phyloP scores from a whole-genome alignment of 257 asterid genomes.

The Hygrophila difformis region DNA sequence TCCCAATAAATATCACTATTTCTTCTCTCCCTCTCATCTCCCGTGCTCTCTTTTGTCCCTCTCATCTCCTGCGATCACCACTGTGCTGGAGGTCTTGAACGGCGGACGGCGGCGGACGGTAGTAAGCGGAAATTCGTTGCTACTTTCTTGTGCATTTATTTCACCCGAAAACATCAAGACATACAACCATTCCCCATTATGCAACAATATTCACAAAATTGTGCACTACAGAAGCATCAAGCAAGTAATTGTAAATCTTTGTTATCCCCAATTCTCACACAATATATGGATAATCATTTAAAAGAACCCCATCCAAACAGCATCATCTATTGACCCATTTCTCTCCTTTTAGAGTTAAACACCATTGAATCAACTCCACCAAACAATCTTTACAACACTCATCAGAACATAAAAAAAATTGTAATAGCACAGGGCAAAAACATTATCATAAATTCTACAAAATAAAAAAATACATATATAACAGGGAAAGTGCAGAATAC shows the following conservation, averaged over 20 bases:
- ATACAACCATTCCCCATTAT: background rate
- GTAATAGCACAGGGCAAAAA: background rate
- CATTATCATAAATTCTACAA: background rate
- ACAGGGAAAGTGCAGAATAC: constrained; percentile 7
- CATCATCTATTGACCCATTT: background rate
- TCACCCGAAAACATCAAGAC: no score
- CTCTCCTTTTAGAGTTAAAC: background rate
- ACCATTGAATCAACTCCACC: background rate
- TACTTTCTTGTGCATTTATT: no score
- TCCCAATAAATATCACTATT: no score
- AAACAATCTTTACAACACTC: background rate
- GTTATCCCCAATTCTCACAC: background rate
- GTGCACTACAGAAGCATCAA: no score
- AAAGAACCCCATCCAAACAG: no score
- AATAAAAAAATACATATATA: background rate
- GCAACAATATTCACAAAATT: background rate
- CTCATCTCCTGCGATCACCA: no score
- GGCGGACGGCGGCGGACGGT: no score
- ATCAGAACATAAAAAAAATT: background rate
- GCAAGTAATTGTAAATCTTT: no score
- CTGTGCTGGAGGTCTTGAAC: no score
- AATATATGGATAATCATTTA: background rate
- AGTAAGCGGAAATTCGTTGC: no score
- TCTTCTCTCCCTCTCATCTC: no score
- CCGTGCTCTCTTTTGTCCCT: no score